phyloP scores from a whole-genome alignment of 2,329 filamentous ascomycete species.

The Ceratocystis ficicola region DNA sequence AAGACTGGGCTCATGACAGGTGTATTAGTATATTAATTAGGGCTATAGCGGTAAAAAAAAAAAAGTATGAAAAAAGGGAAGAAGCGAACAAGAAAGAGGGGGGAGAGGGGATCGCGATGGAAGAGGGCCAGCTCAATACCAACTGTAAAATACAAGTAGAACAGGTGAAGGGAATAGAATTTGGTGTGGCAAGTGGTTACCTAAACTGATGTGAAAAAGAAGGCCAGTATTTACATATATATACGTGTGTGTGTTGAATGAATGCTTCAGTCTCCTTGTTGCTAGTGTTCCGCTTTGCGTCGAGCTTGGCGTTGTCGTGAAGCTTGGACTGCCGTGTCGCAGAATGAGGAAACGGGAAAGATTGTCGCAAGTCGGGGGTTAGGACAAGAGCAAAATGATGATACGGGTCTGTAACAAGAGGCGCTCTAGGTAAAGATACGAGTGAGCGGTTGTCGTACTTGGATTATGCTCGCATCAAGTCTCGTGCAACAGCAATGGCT shows the following conservation, averaged over 20 bases:
- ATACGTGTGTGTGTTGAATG: background rate
- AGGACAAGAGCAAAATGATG: conserved; percentile 15
- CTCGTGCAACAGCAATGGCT: background rate
- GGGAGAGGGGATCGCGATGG: background rate
- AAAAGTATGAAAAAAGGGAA: background rate
- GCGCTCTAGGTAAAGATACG: background rate
- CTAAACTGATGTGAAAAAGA: no score
- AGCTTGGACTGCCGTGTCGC: conserved; percentile 4
- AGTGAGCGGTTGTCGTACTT: background rate
- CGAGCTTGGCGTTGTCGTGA: conserved; percentile 8
- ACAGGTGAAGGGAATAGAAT: background rate
- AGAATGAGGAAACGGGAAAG: background rate
- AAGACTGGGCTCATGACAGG: conserved; percentile 13
- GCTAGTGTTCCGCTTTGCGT: background rate
- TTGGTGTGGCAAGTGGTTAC: background rate
- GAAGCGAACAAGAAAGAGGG: background rate
- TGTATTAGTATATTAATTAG: conserved; percentile 8
- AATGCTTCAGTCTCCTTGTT: background rate
- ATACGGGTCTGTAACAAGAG: conserved; percentile 17
- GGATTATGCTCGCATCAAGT: background rate
- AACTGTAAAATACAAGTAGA: background rate
- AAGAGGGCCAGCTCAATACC: background rate
- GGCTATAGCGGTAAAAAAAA: background rate
- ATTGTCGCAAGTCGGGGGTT: background rate
- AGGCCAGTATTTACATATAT: background rate